Evolutionary conservation across 129 eudicot genomes (phyloP).

Genomic region (Tanacetum coccineum): DNA sequence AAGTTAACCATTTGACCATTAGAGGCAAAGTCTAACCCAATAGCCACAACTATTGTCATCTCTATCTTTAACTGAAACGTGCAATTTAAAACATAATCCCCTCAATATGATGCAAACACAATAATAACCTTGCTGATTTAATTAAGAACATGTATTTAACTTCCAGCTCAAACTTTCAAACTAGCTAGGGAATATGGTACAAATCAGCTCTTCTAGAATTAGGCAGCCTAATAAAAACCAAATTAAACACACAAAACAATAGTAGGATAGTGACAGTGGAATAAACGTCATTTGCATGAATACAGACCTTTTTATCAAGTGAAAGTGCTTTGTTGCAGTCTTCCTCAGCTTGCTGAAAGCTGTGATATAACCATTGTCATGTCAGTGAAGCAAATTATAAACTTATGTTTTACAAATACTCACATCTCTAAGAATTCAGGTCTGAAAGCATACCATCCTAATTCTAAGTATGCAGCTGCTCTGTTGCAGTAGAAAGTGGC

Average conservation of each 20-base stretch:
- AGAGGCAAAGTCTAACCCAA: too few species aligned
- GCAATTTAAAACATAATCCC: too few species aligned
- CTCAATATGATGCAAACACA: neutral
- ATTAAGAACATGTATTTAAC: neutral
- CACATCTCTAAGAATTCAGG: neutral
- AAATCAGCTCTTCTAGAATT: slow-evolving; percentile 1
- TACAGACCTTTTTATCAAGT: slow-evolving; percentile 80
- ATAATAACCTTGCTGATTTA: neutral
- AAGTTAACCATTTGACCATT: slow-evolving; percentile 1
- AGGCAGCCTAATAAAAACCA: slow-evolving; percentile 2
- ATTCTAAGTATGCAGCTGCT: slow-evolving; percentile 89
- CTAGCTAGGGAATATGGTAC: slow-evolving; percentile 8
- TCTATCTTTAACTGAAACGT: too few species aligned
- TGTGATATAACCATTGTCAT: slow-evolving; percentile 22
- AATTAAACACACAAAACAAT: slow-evolving; percentile 6
- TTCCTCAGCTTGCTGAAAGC: slow-evolving; percentile 85
- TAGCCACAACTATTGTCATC: too few species aligned
- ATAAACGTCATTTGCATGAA: slow-evolving; percentile 11
- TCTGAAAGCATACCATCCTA: slow-evolving; percentile 49
- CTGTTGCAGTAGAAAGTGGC: slow-evolving; percentile 75
- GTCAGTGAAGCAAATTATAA: slow-evolving; percentile 17
- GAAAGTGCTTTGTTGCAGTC: slow-evolving; percentile 85
- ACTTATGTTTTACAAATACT: neutral
- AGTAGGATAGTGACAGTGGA: neutral
- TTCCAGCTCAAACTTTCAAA: slow-evolving; percentile 11